Conservation (phyloP, 169 alveolate species). For the Plasmodium knowlesi region DNA sequence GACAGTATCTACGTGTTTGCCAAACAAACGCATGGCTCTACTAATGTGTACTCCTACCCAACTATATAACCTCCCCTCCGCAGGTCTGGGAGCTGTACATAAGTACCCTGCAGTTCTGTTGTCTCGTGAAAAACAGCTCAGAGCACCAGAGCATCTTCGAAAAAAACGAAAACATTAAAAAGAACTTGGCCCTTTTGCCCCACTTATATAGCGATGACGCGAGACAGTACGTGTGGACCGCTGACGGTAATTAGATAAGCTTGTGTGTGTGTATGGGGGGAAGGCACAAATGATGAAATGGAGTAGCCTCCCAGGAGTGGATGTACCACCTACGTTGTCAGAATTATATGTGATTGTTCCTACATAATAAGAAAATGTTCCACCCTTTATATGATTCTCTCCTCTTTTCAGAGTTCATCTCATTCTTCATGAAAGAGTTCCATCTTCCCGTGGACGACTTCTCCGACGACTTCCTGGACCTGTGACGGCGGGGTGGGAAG, state of each 20-base stretch:
- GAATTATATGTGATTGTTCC: background rate
- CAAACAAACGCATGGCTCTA: background rate
- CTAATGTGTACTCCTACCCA: background rate
- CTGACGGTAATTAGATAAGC: conserved; percentile 6
- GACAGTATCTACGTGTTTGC: background rate
- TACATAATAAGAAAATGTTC: background rate
- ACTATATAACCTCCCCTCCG: background rate
- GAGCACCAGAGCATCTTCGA: conserved; percentile 30
- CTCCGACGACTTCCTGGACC: conserved; percentile 52
- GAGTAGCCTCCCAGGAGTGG: background rate
- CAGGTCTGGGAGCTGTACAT: conserved; percentile 67
- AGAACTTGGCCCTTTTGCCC: conserved; percentile 34
- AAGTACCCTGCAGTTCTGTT: conserved; percentile 14
- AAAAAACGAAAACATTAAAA: conserved; percentile 40
- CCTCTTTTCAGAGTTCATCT: conserved; percentile 16
- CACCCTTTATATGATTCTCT: background rate
- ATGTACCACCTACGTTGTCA: background rate
- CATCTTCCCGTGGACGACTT: conserved; percentile 24
- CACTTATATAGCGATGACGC: conserved; percentile 23
- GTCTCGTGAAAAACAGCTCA: conserved; percentile 15
- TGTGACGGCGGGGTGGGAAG: background rate
- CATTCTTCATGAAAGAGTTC: conserved; percentile 42
- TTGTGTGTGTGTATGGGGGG: too few species aligned
- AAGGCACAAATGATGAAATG: background rate
- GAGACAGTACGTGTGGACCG: conserved; percentile 39